phyloP scores from a whole-genome alignment of 2,329 filamentous ascomycete species.

The Sordariomycetes sp. region DNA sequence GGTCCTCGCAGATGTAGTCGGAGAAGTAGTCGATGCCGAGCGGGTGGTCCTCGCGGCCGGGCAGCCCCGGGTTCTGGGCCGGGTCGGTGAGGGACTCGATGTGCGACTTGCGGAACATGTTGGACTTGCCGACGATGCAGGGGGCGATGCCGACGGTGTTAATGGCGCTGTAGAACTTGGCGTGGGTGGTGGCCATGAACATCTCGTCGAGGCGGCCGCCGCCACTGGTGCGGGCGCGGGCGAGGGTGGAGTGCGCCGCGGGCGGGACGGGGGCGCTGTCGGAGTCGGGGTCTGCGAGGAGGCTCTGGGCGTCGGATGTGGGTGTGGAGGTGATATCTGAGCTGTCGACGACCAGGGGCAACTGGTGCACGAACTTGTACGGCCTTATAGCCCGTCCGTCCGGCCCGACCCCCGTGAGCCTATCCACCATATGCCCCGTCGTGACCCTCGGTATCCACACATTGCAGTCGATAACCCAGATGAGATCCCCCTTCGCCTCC shows the following conservation, averaged over 20 bases:
- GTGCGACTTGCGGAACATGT: conserved; percentile 94
- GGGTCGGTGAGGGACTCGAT: conserved; percentile 61
- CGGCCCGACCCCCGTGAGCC: conserved; percentile 57
- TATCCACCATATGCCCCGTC: conserved; percentile 80
- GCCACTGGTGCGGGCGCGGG: conserved; percentile 29
- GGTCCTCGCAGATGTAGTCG: conserved; percentile 94
- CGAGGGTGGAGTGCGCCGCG: conserved; percentile 9
- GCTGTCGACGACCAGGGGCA: conserved; percentile 80
- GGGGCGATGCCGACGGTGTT: conserved; percentile 86
- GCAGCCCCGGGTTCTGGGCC: conserved; percentile 24
- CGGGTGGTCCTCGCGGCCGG: conserved; percentile 30
- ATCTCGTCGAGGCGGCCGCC: conserved; percentile 87
- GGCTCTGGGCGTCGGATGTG: conserved; percentile 8
- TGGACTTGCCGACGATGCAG: conserved; percentile 92
- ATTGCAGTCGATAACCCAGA: conserved; percentile 96
- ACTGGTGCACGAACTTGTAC: conserved; percentile 90
- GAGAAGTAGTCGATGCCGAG: conserved; percentile 86
- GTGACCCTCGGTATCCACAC: conserved; percentile 79
- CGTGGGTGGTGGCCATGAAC: conserved; percentile 88
- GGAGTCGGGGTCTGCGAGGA: neutral
- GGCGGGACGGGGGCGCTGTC: neutral
- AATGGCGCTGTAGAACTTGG: conserved; percentile 97
- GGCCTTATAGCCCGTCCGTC: conserved; percentile 36
- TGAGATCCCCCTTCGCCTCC: conserved; percentile 74
- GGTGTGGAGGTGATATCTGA: conserved; percentile 11